Evolutionary conservation across 2,329 filamentous ascomycete genomes (phyloP).

Genomic region (Aureobasidium namibiae): DNA sequence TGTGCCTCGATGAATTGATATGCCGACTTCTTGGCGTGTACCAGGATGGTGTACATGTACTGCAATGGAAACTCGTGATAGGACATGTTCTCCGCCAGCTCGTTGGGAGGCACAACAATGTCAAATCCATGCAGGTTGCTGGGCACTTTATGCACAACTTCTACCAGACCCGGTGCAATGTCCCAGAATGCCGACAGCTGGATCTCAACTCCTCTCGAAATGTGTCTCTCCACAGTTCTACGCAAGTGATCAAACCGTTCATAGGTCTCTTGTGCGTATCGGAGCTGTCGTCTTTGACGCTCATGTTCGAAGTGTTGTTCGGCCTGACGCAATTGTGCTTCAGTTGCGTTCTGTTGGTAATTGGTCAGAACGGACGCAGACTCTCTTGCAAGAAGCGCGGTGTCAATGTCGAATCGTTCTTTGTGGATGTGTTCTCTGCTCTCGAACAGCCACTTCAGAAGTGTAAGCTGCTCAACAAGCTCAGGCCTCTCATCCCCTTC

Average conservation of each 20-base stretch:
- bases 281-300: constrained; percentile 55
- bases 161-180: constrained; percentile 74
- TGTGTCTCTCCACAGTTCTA: constrained; percentile 72
- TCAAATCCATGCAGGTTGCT: constrained; percentile 46
- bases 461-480: constrained; percentile 83
- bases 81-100: constrained; percentile 77
- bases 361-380: constrained; percentile 45
- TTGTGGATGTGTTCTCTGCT: constrained; percentile 80
- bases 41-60: constrained; percentile 78
- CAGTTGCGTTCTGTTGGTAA: constrained; percentile 44
- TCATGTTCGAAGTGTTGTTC: constrained; percentile 80
- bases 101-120: constrained; percentile 67
- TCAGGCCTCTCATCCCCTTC: constrained; percentile 94
- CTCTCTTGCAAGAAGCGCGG: neutral
- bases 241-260: constrained; percentile 69
- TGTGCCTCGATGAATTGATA: constrained; percentile 97
- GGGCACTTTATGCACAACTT: constrained; percentile 74
- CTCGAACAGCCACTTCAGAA: constrained; percentile 96
- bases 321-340: constrained; percentile 41
- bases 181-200: constrained; percentile 97
- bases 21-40: constrained; percentile 83
- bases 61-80: constrained; percentile 78
- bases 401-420: constrained; percentile 65
- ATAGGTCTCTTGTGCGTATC: constrained; percentile 63
- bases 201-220: constrained; percentile 78